Conservation (phyloP, 2,329 filamentous ascomycete species). For the Geosmithia putterillii region DNA sequence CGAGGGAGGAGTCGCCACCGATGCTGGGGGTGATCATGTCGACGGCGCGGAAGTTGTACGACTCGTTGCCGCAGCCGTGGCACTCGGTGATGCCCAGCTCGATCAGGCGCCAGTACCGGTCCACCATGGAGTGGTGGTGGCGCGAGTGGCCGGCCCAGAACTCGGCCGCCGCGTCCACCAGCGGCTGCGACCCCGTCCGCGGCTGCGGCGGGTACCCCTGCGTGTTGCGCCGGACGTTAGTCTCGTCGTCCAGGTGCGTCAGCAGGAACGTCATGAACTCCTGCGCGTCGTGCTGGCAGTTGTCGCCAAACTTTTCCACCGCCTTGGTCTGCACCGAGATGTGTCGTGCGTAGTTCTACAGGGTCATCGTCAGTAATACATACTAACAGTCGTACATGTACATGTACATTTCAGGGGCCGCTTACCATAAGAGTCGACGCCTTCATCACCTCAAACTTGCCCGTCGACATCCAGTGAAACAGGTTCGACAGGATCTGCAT, state of each 20-base stretch:
- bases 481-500: slow-evolving; percentile 46
- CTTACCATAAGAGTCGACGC: slow-evolving; percentile 46
- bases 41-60: slow-evolving; percentile 28
- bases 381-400: background rate
- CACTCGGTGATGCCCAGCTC: slow-evolving; percentile 63
- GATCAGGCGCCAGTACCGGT: slow-evolving; percentile 68
- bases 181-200: slow-evolving; percentile 16
- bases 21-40: slow-evolving; percentile 42
- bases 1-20: slow-evolving; percentile 19
- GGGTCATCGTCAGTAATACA: background rate
- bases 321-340: slow-evolving; percentile 16
- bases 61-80: slow-evolving; percentile 39
- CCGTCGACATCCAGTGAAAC: slow-evolving; percentile 42
- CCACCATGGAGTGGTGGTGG: slow-evolving; percentile 63
- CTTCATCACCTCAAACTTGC: slow-evolving; percentile 36
- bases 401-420: slow-evolving; percentile 3
- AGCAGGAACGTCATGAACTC: slow-evolving; percentile 81
- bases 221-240: slow-evolving; percentile 48
- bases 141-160: slow-evolving; percentile 65
- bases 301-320: slow-evolving; percentile 46
- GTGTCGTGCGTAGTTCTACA: slow-evolving; percentile 40
- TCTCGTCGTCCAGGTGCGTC: slow-evolving; percentile 73
- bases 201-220: slow-evolving; percentile 15
- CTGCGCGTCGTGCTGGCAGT: slow-evolving; percentile 77
- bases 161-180: slow-evolving; percentile 48